A percentile compares a stretch with the other conserved stretches of the same genome.
Conservation (phyloP, 169 alveolate species). For the Cryptosporidium ryanae region DNA sequence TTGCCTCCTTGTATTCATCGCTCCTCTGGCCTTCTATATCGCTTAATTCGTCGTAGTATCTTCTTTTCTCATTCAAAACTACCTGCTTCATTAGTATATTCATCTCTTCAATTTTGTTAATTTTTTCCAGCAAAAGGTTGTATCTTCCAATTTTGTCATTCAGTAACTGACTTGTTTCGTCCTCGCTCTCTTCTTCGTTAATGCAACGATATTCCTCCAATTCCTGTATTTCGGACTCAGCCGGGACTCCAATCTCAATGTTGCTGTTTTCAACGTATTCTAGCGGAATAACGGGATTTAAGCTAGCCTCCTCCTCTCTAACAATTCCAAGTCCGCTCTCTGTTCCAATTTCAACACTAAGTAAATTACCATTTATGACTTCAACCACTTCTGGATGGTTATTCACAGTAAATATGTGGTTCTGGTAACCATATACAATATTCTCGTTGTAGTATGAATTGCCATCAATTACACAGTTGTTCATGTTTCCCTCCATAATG, state of each 20-base stretch:
- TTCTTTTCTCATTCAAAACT: conserved; percentile 41
- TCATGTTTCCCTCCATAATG: conserved; percentile 36
- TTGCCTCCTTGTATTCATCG: not conserved
- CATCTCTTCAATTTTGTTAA: conserved; percentile 52
- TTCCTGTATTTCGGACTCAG: not conserved
- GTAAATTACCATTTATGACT: not conserved
- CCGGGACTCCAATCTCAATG: not conserved
- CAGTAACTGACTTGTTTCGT: conserved; percentile 3
- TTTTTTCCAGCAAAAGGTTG: conserved; percentile 40
- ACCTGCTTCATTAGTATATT: conserved; percentile 37
- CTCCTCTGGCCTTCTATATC: not conserved
- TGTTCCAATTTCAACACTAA: not conserved
- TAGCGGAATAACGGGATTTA: not conserved
- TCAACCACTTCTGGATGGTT: not conserved
- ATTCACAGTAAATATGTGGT: not conserved
- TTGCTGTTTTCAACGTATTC: not conserved
- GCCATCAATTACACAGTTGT: conserved; percentile 51
- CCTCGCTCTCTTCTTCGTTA: not conserved
- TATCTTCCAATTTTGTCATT: conserved; percentile 45
- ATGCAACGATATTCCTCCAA: not conserved
- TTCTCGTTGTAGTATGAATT: conserved; percentile 43
- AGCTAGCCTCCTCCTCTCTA: not conserved
- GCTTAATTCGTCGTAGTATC: not conserved
- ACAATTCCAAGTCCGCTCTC: not conserved
- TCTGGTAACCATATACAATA: not conserved